Evolutionary conservation across 495 filamentous ascomycete genomes (phyloP).

Genomic region (Extremus antarcticus): DNA sequence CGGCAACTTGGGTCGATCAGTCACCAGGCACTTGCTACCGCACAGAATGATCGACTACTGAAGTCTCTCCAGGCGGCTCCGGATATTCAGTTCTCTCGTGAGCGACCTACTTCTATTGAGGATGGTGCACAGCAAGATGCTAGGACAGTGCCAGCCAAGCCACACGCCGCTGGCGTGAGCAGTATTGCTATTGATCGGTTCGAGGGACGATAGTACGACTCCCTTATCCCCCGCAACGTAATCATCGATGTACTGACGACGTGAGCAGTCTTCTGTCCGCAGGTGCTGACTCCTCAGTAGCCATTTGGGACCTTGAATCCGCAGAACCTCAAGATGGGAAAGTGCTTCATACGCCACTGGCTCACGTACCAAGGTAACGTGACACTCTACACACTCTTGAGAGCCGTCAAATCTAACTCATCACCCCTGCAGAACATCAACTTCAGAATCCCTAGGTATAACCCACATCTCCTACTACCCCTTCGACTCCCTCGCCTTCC

Average conservation of each 20-base stretch:
- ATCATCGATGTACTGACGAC: constrained; percentile 1
- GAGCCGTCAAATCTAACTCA: background rate
- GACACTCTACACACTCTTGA: background rate
- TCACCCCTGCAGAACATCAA: constrained; percentile 21
- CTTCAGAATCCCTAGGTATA: constrained; percentile 51
- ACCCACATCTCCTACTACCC: constrained; percentile 83
- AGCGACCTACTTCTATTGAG: background rate
- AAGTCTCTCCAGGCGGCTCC: constrained; percentile 51
- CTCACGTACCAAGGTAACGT: constrained; percentile 35
- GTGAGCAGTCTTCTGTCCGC: constrained; percentile 62
- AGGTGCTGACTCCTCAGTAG: constrained; percentile 66
- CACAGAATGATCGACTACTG: constrained; percentile 51
- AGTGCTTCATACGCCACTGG: constrained; percentile 39
- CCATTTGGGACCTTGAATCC: constrained; percentile 69
- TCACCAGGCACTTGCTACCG: constrained; percentile 49
- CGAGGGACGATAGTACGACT: constrained; percentile 60
- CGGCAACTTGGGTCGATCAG: constrained; percentile 54
- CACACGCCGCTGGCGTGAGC: constrained; percentile 67
- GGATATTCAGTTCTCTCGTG: constrained; percentile 52
- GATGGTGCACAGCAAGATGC: background rate
- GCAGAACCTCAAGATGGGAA: constrained; percentile 24
- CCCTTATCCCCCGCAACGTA: background rate
- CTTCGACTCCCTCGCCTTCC: constrained; percentile 68
- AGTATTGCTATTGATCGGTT: constrained; percentile 64
- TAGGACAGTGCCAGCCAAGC: constrained; percentile 24